phyloP scores from a whole-genome alignment of 164 flowering plant genomes.

The Santalum album region DNA sequence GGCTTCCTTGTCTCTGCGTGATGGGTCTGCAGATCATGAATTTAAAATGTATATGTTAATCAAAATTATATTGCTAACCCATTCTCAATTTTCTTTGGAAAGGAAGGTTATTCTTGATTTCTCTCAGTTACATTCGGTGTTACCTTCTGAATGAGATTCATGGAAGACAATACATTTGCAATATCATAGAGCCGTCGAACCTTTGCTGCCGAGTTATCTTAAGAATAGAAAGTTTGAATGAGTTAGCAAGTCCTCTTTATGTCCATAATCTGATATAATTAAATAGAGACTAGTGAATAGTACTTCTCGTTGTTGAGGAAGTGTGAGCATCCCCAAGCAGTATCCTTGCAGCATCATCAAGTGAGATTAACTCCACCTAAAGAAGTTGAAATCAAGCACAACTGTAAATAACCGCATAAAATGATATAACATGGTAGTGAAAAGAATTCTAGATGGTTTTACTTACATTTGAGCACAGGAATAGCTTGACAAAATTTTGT shows the following conservation, averaged over 20 bases:
- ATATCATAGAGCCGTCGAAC: constrained; percentile 88
- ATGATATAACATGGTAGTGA: neutral
- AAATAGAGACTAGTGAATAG: constrained; percentile 9
- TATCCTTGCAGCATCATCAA: constrained; percentile 79
- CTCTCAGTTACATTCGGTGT: neutral
- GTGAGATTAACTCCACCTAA: constrained; percentile 60
- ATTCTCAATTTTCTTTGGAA: too few relatives aligned
- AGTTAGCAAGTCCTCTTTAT: neutral
- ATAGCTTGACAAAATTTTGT: constrained; percentile 90
- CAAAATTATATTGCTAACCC: neutral
- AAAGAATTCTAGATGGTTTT: neutral
- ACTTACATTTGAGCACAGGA: constrained; percentile 71
- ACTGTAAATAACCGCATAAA: neutral
- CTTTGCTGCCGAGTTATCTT: constrained; percentile 61
- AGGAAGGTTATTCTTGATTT: too few relatives aligned
- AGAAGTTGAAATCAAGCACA: constrained; percentile 1
- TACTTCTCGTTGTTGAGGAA: constrained; percentile 64
- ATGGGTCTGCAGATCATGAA: constrained; percentile 51
- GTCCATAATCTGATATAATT: neutral
- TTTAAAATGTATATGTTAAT: neutral
- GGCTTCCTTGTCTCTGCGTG: constrained; percentile 67
- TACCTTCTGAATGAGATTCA: constrained; percentile 94
- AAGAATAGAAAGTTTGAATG: constrained; percentile 14
- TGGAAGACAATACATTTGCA: constrained; percentile 92
- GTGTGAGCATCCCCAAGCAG: constrained; percentile 65